phyloP scores from a whole-genome alignment of 176 grass and related monocot species.

The Tillandsia leiboldiana region DNA sequence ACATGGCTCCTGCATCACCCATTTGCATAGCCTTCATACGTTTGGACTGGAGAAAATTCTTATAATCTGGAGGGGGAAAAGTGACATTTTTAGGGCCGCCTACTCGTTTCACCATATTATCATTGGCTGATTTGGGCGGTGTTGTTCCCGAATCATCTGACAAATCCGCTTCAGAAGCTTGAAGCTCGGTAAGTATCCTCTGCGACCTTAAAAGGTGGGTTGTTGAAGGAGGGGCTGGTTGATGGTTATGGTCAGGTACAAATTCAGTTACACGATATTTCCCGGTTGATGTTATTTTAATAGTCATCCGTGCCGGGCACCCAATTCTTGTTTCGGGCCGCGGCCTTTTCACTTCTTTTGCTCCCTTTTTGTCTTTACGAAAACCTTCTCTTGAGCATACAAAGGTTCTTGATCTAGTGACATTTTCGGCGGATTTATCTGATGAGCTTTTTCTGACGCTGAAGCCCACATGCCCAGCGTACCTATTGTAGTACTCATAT shows the following conservation, averaged over 20 bases:
- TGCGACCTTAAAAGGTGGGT: slow-evolving; percentile 91
- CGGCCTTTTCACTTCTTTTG: slow-evolving; percentile 80
- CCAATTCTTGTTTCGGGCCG: slow-evolving; percentile 79
- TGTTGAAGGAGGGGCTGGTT: slow-evolving; percentile 81
- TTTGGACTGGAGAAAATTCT: slow-evolving; percentile 47
- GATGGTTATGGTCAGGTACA: slow-evolving; percentile 71
- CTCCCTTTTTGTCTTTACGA: slow-evolving; percentile 86
- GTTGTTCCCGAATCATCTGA: slow-evolving; percentile 63
- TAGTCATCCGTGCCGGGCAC: slow-evolving; percentile 66
- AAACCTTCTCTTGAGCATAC: slow-evolving; percentile 95
- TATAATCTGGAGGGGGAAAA: slow-evolving; percentile 63
- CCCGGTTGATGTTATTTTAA: slow-evolving; percentile 62
- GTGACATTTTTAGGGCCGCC: slow-evolving; percentile 38
- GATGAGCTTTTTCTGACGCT: slow-evolving; percentile 89
- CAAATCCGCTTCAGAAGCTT: slow-evolving; percentile 54
- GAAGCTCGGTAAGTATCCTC: slow-evolving; percentile 64
- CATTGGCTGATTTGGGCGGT: slow-evolving; percentile 32
- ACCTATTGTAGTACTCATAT: slow-evolving; percentile 86
- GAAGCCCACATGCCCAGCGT: slow-evolving; percentile 76
- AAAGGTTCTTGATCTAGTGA: slow-evolving; percentile 86
- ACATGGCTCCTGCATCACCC: slow-evolving; percentile 59
- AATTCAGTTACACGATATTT: slow-evolving; percentile 73
- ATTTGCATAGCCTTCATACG: slow-evolving; percentile 80
- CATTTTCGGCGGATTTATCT: slow-evolving; percentile 71
- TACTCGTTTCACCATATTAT: slow-evolving; percentile 46